Conservation (phyloP, 345 rosid species). For the Carallia pectinifolia region DNA sequence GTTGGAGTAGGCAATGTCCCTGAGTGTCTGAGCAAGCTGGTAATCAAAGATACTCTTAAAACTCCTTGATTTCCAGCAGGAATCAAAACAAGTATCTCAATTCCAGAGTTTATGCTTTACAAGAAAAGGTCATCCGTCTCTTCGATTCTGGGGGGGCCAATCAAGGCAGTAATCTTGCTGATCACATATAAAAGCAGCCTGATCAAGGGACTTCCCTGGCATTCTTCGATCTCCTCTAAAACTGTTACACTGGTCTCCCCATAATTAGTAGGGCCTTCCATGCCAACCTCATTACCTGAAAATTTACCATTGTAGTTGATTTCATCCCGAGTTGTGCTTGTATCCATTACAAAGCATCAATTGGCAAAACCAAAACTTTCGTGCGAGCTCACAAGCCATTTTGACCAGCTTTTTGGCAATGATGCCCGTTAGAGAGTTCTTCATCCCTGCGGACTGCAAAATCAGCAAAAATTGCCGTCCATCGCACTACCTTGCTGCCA, state of each 20-base stretch:
- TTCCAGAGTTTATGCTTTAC: conserved; percentile 52
- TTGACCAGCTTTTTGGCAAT: conserved; percentile 47
- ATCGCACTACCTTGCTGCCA: conserved; percentile 26
- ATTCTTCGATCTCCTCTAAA: conserved; percentile 28
- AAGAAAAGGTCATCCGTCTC: conserved; percentile 71
- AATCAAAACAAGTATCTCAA: conserved; percentile 40
- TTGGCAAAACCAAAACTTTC: conserved; percentile 22
- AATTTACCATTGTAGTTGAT: conserved; percentile 19
- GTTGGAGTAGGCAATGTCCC: conserved; percentile 35
- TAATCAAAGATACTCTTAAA: conserved; percentile 23
- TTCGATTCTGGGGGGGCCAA: conserved; percentile 44
- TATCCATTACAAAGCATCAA: conserved; percentile 17
- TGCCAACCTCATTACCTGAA: conserved; percentile 15
- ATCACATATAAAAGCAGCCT: conserved; percentile 10
- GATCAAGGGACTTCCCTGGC: conserved; percentile 23
- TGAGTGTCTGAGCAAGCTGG: conserved; percentile 28
- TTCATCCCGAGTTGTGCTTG: conserved; percentile 7
- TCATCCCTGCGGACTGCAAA: conserved; percentile 44
- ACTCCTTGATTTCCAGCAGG: conserved; percentile 27
- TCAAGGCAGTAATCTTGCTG: conserved; percentile 37
- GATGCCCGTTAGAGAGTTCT: conserved; percentile 40
- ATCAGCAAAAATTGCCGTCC: conserved; percentile 49
- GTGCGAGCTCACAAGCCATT: conserved; percentile 35
- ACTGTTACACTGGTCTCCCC: conserved; percentile 19
- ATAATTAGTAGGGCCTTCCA: conserved; percentile 14